Evolutionary conservation across 2,329 filamentous ascomycete species (phyloP), one percentile per base, ranked within the genome.

Genomic region (Sclerotinia glacialis): DNA sequence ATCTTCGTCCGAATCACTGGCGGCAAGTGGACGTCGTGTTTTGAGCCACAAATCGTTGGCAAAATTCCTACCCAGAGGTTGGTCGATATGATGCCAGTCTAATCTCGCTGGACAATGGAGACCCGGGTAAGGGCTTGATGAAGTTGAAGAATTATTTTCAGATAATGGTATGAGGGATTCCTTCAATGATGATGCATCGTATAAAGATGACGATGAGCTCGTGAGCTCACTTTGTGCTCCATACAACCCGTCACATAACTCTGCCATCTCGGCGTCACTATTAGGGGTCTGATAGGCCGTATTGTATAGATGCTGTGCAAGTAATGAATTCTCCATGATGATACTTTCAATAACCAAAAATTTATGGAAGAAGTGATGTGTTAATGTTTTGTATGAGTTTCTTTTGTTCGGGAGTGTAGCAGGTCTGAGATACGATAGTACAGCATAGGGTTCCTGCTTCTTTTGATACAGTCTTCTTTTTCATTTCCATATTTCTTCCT

Each of bases 261-360:
- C 31, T 14, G 21, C 34, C 1, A 21, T 1, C n/a, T 18, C n/a
- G 31, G 5, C 9, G n/a, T 34, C 58, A 49, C 31, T 6, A 18
- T 23, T 26, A 14, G 28, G 21, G 28, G 14, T 1, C 5, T 37
- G 28, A 23, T 18, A n/a, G 14, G 5, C 18, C 16, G 14, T 60
- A 18, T 60, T 49, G 49, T 60, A 60, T 21, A 49, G 21, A 37
- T 60, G 44, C 26, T 28, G 44, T 60, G 31, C 37, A 60, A 26
- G 46, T 60, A 49, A 47, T 60, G 58, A 60, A 37, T 49, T 60
- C n/a, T 37, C 46, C 58, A 8, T 60, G 58, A 49, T 60, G 16
- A 49, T 49, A 49, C n/a, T 60, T 49, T 56, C n/a, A 11, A 60
- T 37, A 49, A 49, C 58, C 44, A 49, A 60, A 37, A 60, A 37